Conservation (phyloP, 345 rosid species). For the Hypericum androsaemum region DNA sequence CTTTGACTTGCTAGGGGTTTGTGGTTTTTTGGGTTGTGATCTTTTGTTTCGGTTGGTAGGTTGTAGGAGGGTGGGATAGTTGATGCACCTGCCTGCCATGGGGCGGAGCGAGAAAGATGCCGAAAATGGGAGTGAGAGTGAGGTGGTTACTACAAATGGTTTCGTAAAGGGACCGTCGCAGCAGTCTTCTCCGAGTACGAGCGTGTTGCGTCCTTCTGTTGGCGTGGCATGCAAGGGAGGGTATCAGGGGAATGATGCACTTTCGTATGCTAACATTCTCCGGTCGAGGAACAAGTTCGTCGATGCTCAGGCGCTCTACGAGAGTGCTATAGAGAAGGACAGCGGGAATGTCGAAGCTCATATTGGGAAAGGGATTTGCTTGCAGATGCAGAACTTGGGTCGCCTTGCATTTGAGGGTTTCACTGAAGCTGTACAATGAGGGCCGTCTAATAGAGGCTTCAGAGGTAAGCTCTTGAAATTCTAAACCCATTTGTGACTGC, state of each 20-base stretch:
- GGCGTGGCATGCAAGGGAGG: constrained; percentile 29
- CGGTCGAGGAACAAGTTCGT: constrained; percentile 89
- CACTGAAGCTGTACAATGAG: constrained; percentile 87
- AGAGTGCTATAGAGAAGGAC: constrained; percentile 66
- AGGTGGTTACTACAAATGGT: constrained; percentile 45
- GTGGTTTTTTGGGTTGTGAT: not conserved
- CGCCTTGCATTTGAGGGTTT: constrained; percentile 79
- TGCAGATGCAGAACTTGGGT: constrained; percentile 91
- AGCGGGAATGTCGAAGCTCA: constrained; percentile 66
- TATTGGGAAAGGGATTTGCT: constrained; percentile 94
- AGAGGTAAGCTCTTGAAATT: constrained; percentile 45
- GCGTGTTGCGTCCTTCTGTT: constrained; percentile 19
- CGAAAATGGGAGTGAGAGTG: constrained; percentile 41
- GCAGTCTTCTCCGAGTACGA: constrained; percentile 36
- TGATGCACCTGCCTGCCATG: constrained; percentile 28
- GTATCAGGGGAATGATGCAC: constrained; percentile 54
- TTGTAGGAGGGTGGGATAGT: constrained; percentile 20
- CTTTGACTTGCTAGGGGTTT: not conserved
- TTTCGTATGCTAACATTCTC: constrained; percentile 80
- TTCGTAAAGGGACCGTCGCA: constrained; percentile 35
- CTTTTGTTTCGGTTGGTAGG: not conserved
- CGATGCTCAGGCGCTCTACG: constrained; percentile 78
- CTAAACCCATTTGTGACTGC: not conserved
- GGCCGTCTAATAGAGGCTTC: constrained; percentile 90
- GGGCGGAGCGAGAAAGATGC: constrained; percentile 48